A percentile compares a stretch with the other conserved stretches of the same genome.
Conservation (phyloP, 169 alveolate species). For the Eimeria maxima region DNA sequence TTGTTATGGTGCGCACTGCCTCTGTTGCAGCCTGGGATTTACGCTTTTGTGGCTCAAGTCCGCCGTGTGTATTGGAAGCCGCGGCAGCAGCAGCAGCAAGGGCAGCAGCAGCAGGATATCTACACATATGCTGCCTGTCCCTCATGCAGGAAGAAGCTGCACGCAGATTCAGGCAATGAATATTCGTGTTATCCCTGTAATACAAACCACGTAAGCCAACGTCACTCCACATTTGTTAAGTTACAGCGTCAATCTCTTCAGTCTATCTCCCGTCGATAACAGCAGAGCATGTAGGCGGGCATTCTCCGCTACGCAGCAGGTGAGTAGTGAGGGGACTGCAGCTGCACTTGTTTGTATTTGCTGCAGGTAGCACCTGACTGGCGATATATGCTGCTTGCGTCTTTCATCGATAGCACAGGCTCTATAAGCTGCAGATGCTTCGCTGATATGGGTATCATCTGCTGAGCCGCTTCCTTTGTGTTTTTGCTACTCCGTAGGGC, state of each 20-base stretch:
- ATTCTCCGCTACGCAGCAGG: neutral
- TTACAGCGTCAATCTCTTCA: neutral
- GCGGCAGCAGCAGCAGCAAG: conserved; percentile 61
- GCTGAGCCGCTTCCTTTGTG: neutral
- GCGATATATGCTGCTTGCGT: conserved; percentile 77
- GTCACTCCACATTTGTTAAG: neutral
- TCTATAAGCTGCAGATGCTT: conserved; percentile 62
- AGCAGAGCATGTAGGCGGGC: neutral
- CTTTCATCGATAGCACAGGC: conserved; percentile 72
- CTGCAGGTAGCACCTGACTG: conserved; percentile 77
- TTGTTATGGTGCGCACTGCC: neutral
- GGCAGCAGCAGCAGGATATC: conserved; percentile 75
- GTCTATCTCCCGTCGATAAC: neutral
- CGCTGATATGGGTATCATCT: conserved; percentile 67
- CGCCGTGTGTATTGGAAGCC: conserved; percentile 79
- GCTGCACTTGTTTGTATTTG: neutral
- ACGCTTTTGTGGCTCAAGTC: conserved; percentile 62
- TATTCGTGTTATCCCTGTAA: conserved; percentile 73
- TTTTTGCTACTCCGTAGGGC: neutral
- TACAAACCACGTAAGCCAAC: conserved; percentile 47
- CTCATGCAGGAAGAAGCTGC: conserved; percentile 72
- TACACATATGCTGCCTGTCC: conserved; percentile 75
- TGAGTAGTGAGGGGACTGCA: neutral
- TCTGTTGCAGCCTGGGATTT: conserved; percentile 44
- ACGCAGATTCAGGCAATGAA: conserved; percentile 35